Evolutionary conservation across 2,329 filamentous ascomycete genomes (phyloP), one percentile per base, ranked within the genome.

Genomic region (Monosporascus sp.): DNA sequence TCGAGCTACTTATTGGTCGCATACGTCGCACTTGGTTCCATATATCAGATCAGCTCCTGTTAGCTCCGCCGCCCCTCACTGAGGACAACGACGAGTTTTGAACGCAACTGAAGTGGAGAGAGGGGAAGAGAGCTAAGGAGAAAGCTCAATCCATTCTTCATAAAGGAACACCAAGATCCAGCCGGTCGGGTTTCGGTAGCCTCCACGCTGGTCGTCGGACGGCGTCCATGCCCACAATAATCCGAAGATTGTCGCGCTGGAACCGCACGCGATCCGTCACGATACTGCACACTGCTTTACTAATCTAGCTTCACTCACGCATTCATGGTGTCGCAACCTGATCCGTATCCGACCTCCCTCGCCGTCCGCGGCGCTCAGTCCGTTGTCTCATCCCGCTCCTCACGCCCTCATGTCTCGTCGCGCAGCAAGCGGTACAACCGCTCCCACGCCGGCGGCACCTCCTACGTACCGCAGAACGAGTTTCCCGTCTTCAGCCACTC

Each of bases 401-500:
- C 78, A 26, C 79, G 86, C 59, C 70, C 71, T 40, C 64, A 68
- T 58, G 66, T 59, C 50, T 73, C 72, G 47, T 68, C 66, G 49
- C 79, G 85, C 57, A 78, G 78, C 64, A 88, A 89, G 70, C 85
- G 90, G 62, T 89, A 91, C 65, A 87, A 88, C 68, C 87, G 90
- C 58, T 94, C 90, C 48, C 89, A 94, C 67, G 84, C 87, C 64
- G 90, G 90, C 54, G 86, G 86, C 56, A 76, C 79, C 36, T 81
- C 83, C 19, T 85, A 87, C 65, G 74, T 84, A 24, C 82, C 88
- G 43, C 88, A 89, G 67, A 97, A 97, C 69, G 92, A 97, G 69
- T 97, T 97, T 63, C 93, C 93, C 22, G 76, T 95, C 66, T 97
- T 97, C 72, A 86, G 85, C 49, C 87, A 92, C 64, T 93, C 89